Evolutionary conservation across 2,329 filamentous ascomycete genomes (phyloP), one percentile per base, ranked within the genome.

Genomic region (Monosporascus sp.): DNA sequence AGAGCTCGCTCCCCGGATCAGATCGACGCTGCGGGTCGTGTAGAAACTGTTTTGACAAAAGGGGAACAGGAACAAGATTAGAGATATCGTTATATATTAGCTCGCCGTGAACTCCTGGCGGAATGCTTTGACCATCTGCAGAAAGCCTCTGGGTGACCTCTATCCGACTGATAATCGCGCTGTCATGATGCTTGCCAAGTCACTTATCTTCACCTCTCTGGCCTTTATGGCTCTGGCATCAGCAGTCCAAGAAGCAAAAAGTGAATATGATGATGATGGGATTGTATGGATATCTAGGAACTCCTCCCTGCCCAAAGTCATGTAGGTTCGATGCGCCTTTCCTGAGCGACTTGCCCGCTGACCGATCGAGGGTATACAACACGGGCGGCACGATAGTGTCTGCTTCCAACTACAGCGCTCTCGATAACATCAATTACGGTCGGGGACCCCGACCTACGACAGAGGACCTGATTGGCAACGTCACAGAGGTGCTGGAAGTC

Each of bases 351-450:
- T 31, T 20, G 44, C 7, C 9, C 19, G 37, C 20, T 50, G 38
- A 51, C 50, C 3, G 31, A 11, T 17, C 31, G 22, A 61, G 56
- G 37, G 60, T 66, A 22, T 62, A 63, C 40, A 67, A 58, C 47
- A 58, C 64, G 0, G 58, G 58, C 5, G 68, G 65, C 2, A 70
- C 65, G 8, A 70, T 69, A 22, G 55, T 70, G n/a, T 68, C 67
- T 2, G 63, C 63, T n/a, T 71, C 67, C 2, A 68, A 66, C 37
- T 67, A 68, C 51, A 66, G 67, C 51, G 60, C 65, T 3, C 57
- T 70, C 1, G 68, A 71, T 46, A 70, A 68, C 52, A 58, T 68
- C 53, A 63, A 63, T 50, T 71, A 70, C 38, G 67, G 65, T 27
- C 50, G 52, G 16, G 65, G 64, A 1, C 50, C 57, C 3, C 58